Base-by-base conservation (phyloP, 75 land plant genomes). In the Picea sitchensis region DNA sequence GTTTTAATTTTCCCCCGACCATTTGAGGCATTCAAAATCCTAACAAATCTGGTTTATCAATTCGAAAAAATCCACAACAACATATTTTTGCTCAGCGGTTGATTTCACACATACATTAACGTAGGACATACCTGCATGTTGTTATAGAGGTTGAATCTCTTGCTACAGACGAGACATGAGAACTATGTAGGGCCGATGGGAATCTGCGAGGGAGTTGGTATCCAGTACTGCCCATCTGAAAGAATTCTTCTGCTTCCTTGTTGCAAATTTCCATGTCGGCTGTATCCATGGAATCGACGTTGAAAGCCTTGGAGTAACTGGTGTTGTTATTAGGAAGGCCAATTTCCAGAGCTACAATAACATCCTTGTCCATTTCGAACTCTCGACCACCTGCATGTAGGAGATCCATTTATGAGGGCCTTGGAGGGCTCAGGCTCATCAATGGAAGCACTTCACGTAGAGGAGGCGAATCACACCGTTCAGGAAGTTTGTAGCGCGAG, bases 131-230 rank as follows among this genome's bases (percentile, higher is more conserved):
- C 95, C 88, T 93, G 95, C 95, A 93, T 93, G 82, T 93, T 93
- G 82, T 93, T 93, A 86, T 92, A 93, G 67, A 94, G 75, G 80
- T 91, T 93, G 88, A 93, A 93, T 47, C 90, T 92, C 79, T 93
- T 93, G 90, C 79, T 82, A 77, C 95, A 93, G 44, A 93, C 90
- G 21, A 92, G 95, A 60, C 94, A 93, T 7, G 94, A 85, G 79
- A 93, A 91, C 77, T 93, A 94, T 12, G 95, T 93, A 8, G 95
- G 94, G 0, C 95, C 95, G 67, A 93, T 91, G 23, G 92, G 94
- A 75, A 93, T 93, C 87, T 93, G 96, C 9, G 94, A 87, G 21
- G 96, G 92, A 8, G 96, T 92, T 14, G 96, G 96, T 58, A 93
- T 92, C 96, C 96, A 93, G 59, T 92, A 93, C 84, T 93, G 95